phyloP scores from a whole-genome alignment of 169 alveolate genomes.

The Plasmodium vivax region DNA sequence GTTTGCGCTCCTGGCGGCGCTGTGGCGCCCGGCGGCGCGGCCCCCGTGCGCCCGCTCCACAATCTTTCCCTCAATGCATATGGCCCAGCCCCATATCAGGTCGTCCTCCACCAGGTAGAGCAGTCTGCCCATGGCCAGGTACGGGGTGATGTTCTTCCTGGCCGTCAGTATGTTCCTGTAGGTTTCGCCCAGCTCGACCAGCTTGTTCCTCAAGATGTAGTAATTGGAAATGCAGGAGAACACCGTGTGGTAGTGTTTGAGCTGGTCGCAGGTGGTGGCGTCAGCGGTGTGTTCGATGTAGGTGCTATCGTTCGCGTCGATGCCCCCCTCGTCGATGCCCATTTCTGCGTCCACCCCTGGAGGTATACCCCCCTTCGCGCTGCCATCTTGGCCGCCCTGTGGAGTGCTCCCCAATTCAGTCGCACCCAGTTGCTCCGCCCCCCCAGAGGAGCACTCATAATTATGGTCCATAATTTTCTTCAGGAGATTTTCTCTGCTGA shows the following conservation, averaged over 20 bases:
- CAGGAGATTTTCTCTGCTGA: conserved; percentile 77
- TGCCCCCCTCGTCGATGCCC: not conserved
- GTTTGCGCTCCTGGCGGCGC: not conserved
- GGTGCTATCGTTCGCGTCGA: not conserved
- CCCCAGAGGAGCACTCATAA: not conserved
- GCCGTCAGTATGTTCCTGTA: conserved; percentile 56
- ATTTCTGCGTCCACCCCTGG: not conserved
- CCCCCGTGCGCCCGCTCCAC: conserved; percentile 4
- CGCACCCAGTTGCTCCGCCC: not conserved
- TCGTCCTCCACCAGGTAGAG: conserved; percentile 82
- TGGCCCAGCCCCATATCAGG: conserved; percentile 88
- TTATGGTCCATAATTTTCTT: conserved; percentile 74
- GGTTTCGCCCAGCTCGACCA: conserved; percentile 51
- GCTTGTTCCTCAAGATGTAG: conserved; percentile 11
- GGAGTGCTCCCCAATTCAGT: not conserved
- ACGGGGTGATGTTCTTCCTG: conserved; percentile 87
- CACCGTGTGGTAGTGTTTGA: conserved; percentile 27
- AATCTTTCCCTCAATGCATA: conserved; percentile 79
- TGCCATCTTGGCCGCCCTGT: not conserved
- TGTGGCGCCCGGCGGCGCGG: not conserved
- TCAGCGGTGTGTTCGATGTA: not conserved
- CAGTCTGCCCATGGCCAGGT: conserved; percentile 89
- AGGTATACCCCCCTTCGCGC: not conserved
- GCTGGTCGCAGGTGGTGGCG: conserved; percentile 72
- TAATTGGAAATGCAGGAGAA: conserved; percentile 67